Conservation (phyloP, 2,329 filamentous ascomycete species). For the Cryphonectria naterciae region DNA sequence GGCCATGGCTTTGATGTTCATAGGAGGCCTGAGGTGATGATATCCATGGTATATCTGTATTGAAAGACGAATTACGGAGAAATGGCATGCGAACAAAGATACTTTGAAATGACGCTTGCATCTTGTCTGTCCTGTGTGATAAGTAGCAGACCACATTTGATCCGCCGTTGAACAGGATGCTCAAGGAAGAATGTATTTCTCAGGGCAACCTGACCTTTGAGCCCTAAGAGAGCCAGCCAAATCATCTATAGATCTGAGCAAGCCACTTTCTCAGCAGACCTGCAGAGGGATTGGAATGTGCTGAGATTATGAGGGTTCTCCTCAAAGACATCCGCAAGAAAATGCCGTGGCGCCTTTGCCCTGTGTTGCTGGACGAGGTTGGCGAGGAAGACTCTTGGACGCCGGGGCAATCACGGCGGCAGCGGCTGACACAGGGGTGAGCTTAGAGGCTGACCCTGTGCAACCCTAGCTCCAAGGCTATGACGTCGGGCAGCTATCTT, state of each 20-base stretch:
- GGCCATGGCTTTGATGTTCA: conserved; percentile 17
- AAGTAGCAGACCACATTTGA: neutral
- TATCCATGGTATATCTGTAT: conserved; percentile 16
- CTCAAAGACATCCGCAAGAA: neutral
- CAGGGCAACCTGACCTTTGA: neutral
- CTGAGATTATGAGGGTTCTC: neutral
- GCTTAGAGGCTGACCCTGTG: neutral
- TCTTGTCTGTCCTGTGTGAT: neutral
- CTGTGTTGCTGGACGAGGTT: neutral
- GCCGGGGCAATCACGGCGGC: neutral
- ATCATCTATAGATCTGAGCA: neutral
- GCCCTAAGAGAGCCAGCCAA: neutral
- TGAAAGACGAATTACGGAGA: conserved; percentile 16
- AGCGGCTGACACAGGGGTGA: conserved; percentile 9
- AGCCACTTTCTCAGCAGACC: neutral
- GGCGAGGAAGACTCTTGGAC: conserved; percentile 2
- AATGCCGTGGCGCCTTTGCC: neutral
- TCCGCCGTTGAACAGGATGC: neutral
- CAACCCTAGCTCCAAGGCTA: conserved; percentile 19
- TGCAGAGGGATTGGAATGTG: neutral
- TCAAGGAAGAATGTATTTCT: neutral
- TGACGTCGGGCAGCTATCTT: conserved; percentile 24
- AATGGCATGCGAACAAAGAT: conserved; percentile 13
- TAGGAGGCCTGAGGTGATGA: conserved; percentile 9
- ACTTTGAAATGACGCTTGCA: conserved; percentile 5